Conservation (phyloP, 2,329 filamentous ascomycete genomes). For the Verticillium isaacii region DNA sequence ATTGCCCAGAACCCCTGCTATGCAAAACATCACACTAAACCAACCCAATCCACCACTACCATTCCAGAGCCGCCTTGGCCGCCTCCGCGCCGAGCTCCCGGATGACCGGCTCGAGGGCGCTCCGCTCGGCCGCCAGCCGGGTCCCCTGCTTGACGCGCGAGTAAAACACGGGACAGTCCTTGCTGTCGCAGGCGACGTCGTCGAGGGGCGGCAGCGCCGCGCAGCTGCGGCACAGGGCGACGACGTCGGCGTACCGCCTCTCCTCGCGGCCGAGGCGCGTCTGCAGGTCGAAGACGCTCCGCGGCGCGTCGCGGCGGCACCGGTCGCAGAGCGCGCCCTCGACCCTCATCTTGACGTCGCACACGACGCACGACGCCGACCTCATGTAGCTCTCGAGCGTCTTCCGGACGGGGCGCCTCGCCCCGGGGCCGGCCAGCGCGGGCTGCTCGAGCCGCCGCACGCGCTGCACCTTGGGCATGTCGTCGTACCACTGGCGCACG, state of each 20-base stretch:
- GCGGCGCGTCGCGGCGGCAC: slow-evolving; percentile 51
- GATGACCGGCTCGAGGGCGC: slow-evolving; percentile 25
- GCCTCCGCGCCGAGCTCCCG: slow-evolving; percentile 21
- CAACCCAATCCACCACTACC: slow-evolving; percentile 17
- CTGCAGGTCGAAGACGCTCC: slow-evolving; percentile 61
- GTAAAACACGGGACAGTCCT: slow-evolving; percentile 92
- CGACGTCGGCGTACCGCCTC: slow-evolving; percentile 56
- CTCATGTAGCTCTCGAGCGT: slow-evolving; percentile 96
- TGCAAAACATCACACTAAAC: no score
- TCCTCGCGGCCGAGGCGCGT: slow-evolving; percentile 59
- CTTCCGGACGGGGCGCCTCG: slow-evolving; percentile 23
- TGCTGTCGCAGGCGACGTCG: slow-evolving; percentile 79
- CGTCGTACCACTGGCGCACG: slow-evolving; percentile 86
- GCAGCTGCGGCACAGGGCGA: slow-evolving; percentile 75
- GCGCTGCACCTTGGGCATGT: slow-evolving; percentile 88
- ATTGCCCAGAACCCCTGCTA: not conserved
- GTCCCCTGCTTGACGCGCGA: slow-evolving; percentile 61
- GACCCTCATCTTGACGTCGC: slow-evolving; percentile 48
- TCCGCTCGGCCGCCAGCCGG: slow-evolving; percentile 35
- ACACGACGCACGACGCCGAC: slow-evolving; percentile 73
- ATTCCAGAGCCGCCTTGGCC: slow-evolving; percentile 24
- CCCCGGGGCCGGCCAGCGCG: slow-evolving; percentile 9
- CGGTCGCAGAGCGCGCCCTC: slow-evolving; percentile 46
- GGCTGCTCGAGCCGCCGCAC: slow-evolving; percentile 56
- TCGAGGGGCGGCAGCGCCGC: slow-evolving; percentile 69